phyloP scores from a whole-genome alignment of 2,329 filamentous ascomycete species.

The Aspergillus pseudoglaucus region DNA sequence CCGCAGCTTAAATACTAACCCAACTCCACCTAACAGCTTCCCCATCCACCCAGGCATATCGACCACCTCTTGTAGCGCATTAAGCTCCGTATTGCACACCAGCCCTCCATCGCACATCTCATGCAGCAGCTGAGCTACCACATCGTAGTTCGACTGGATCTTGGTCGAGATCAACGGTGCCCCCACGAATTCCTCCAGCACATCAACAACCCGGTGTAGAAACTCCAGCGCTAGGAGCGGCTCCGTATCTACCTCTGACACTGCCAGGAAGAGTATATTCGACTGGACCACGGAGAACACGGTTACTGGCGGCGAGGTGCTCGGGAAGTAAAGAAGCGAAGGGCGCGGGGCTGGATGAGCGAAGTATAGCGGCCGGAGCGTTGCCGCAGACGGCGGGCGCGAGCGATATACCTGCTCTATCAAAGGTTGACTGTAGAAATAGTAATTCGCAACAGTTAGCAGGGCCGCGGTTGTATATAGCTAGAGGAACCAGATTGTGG shows the following conservation, averaged over 20 bases:
- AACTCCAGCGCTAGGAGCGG: slow-evolving; percentile 89
- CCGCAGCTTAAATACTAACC: slow-evolving; percentile 40
- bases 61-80: slow-evolving; percentile 83
- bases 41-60: slow-evolving; percentile 87
- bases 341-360: slow-evolving; percentile 74
- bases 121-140: slow-evolving; percentile 82
- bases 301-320: slow-evolving; percentile 75
- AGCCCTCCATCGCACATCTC: slow-evolving; percentile 95
- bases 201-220: slow-evolving; percentile 85
- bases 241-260: slow-evolving; percentile 78
- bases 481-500: too few species aligned
- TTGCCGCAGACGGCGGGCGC: slow-evolving; percentile 67
- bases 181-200: slow-evolving; percentile 88
- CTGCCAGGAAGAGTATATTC: slow-evolving; percentile 77
- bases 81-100: slow-evolving; percentile 86
- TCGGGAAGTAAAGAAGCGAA: slow-evolving; percentile 76
- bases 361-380: slow-evolving; percentile 80
- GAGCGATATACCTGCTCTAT: slow-evolving; percentile 84
- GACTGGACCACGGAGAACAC: slow-evolving; percentile 85
- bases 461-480: slow-evolving; percentile 2
- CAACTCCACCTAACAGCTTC: slow-evolving; percentile 79
- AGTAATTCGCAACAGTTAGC: slow-evolving; percentile 11
- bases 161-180: slow-evolving; percentile 78
- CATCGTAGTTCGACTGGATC: slow-evolving; percentile 85
- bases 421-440: slow-evolving; percentile 63